phyloP scores from a whole-genome alignment of 257 asterid species.

The Vinca minor region DNA sequence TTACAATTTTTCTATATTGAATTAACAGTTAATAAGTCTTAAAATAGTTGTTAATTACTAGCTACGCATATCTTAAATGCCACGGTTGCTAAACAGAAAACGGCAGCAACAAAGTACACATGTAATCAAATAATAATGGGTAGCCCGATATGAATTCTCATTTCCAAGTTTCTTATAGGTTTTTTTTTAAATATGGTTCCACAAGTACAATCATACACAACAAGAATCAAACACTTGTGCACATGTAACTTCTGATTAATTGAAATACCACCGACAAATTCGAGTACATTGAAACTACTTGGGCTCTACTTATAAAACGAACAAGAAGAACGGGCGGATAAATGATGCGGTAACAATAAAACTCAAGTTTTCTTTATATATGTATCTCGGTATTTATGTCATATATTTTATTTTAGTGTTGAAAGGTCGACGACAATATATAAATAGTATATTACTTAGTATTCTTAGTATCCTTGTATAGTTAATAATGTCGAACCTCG shows the following conservation, averaged over 20 bases:
- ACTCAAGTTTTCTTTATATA: too few relatives aligned
- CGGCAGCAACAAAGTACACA: background rate
- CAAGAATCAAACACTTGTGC: background rate
- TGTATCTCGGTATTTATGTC: too few relatives aligned
- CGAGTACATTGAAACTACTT: background rate
- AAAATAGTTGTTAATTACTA: background rate
- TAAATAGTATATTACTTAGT: too few relatives aligned
- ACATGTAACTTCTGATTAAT: background rate
- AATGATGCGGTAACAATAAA: background rate
- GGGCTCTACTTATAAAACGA: background rate
- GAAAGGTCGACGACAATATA: too few relatives aligned
- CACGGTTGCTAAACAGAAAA: background rate
- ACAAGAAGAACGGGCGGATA: background rate
- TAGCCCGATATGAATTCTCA: background rate
- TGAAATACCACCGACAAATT: background rate
- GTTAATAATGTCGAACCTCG: too few relatives aligned
- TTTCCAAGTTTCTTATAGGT: background rate
- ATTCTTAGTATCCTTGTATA: too few relatives aligned
- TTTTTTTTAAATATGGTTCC: background rate
- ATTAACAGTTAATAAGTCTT: too few relatives aligned
- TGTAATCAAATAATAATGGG: background rate
- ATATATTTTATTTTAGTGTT: too few relatives aligned
- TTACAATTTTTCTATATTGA: too few relatives aligned
- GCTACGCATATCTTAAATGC: background rate
- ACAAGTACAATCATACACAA: background rate